These are phyloP conservation scores for Leishmania martiniquensis DNA, from an alignment of 208 protist species.

Conservation along the genomic window DNA sequence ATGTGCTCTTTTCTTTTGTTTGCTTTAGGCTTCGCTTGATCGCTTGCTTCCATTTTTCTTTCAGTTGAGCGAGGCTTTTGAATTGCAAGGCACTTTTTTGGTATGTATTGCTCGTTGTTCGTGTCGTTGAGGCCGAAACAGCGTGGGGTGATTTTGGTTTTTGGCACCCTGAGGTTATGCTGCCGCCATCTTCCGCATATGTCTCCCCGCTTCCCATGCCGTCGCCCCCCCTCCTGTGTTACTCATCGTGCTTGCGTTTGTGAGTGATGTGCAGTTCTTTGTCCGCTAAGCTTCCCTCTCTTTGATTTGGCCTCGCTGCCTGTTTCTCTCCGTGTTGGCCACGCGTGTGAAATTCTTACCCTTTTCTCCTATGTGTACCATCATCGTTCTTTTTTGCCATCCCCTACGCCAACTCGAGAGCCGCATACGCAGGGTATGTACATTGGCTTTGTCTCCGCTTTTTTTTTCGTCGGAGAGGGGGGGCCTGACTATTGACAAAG, in stretches of 20 bases:
- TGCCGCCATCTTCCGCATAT: conserved; percentile 11
- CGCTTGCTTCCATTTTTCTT: conserved; percentile 19
- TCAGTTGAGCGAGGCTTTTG: background rate
- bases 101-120: background rate
- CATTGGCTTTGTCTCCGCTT: background rate
- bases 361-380: conserved; percentile 11
- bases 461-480: background rate
- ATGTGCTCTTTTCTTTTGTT: conserved; percentile 5
- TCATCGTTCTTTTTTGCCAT: conserved; percentile 12
- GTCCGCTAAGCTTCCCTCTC: background rate
- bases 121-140: conserved; percentile 4
- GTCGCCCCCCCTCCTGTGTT: background rate
- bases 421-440: background rate
- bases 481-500: background rate
- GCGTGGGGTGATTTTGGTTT: conserved; percentile 9
- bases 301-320: background rate
- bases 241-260: conserved; percentile 1
- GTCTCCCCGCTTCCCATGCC: conserved; percentile 17
- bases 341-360: background rate
- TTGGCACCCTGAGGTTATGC: background rate
- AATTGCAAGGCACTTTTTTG: background rate
- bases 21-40: background rate
- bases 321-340: conserved; percentile 8
- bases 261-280: background rate
- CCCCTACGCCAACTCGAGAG: background rate